Conservation (phyloP, 306 rosid genomes). For the Coriaria nepalensis region DNA sequence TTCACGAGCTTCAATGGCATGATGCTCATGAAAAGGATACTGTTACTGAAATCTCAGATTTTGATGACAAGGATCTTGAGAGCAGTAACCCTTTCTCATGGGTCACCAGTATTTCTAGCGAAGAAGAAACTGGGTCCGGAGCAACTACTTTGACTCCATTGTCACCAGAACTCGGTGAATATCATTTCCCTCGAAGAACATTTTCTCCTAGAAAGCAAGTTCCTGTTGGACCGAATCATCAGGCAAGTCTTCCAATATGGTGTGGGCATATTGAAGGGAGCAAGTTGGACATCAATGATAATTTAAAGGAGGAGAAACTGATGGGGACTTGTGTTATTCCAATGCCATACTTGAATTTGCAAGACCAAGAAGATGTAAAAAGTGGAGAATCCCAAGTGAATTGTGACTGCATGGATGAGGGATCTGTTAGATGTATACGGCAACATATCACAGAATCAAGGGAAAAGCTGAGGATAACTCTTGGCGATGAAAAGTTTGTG, state of each 20-base stretch:
- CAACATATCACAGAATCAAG: slow-evolving; percentile 4
- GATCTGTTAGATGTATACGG: not conserved
- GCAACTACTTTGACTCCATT: slow-evolving; percentile 17
- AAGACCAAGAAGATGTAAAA: not conserved
- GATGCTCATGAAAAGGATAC: slow-evolving; percentile 21
- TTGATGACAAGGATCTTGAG: slow-evolving; percentile 13
- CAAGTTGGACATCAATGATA: too few relatives aligned
- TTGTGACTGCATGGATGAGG: not conserved
- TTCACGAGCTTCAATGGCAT: slow-evolving; percentile 33
- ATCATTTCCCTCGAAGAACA: slow-evolving; percentile 20
- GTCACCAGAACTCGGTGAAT: slow-evolving; percentile 23
- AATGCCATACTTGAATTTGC: not conserved
- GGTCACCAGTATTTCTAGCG: slow-evolving; percentile 18
- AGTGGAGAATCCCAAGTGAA: not conserved
- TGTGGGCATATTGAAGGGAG: not conserved
- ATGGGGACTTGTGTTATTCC: slow-evolving; percentile 6
- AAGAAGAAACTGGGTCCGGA: slow-evolving; percentile 26
- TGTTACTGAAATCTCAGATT: slow-evolving; percentile 11
- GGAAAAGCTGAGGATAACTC: not conserved
- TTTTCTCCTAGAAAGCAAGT: slow-evolving; percentile 28
- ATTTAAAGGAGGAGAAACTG: not conserved
- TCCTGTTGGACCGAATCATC: slow-evolving; percentile 42
- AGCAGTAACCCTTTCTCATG: slow-evolving; percentile 15
- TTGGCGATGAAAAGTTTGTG: slow-evolving; percentile 1
- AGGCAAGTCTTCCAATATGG: slow-evolving; percentile 41